These are phyloP conservation scores for Penicillium glabrum DNA, from an alignment of 2,329 filamentous ascomycete genomes.

Conservation along the genomic window DNA sequence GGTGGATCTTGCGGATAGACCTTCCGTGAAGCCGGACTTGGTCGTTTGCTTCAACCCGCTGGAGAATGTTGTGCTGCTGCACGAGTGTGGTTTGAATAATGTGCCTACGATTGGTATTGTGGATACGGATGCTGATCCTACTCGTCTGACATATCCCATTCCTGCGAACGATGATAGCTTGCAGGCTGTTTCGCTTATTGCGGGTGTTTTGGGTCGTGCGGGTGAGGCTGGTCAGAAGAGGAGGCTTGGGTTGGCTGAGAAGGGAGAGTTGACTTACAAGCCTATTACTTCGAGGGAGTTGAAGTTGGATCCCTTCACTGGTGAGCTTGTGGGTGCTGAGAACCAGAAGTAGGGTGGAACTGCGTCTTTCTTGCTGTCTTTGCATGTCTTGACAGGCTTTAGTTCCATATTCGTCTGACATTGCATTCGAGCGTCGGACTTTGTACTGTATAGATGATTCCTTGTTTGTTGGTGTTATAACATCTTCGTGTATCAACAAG, in stretches of 20 bases:
- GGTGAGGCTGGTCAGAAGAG: slow-evolving; percentile 73
- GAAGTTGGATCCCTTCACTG: slow-evolving; percentile 27
- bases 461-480: slow-evolving; percentile 19
- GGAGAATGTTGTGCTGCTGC: slow-evolving; percentile 86
- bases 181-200: slow-evolving; percentile 77
- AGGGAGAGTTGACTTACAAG: slow-evolving; percentile 62
- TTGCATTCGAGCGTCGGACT: slow-evolving; percentile 20
- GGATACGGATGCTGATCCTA: slow-evolving; percentile 89
- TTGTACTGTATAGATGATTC: slow-evolving; percentile 38
- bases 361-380: neutral
- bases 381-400: slow-evolving; percentile 1
- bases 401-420: slow-evolving; percentile 11
- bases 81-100: slow-evolving; percentile 84
- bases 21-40: slow-evolving; percentile 78
- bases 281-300: slow-evolving; percentile 25
- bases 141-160: slow-evolving; percentile 94
- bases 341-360: slow-evolving; percentile 4
- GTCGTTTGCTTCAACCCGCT: slow-evolving; percentile 90
- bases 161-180: slow-evolving; percentile 97
- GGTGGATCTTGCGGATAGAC: slow-evolving; percentile 60
- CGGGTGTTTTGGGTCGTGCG: slow-evolving; percentile 79
- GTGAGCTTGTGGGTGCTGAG: slow-evolving; percentile 11
- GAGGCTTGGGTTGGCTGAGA: slow-evolving; percentile 62
- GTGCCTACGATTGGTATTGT: slow-evolving; percentile 94
- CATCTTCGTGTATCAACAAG: slow-evolving; percentile 27